Conservation (phyloP, 139 green algal genomes). For the Chlamydomonas eustigma region DNA sequence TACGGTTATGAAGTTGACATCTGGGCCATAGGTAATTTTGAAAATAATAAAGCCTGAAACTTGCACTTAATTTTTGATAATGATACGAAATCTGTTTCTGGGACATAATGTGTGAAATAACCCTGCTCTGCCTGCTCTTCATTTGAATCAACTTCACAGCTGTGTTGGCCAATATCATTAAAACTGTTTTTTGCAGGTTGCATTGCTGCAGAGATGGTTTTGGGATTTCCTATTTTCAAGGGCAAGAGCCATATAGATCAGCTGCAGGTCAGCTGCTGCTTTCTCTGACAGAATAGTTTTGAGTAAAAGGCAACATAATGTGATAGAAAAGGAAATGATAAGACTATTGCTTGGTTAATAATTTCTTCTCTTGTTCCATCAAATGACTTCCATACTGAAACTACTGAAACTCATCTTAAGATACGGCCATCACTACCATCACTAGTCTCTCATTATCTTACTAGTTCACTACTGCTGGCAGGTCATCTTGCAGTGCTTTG, state of each 20-base stretch:
- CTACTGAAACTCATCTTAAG: neutral
- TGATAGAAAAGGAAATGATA: too few relatives aligned
- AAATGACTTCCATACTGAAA: neutral
- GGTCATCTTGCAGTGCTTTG: too few relatives aligned
- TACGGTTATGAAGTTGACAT: slow-evolving; percentile 70
- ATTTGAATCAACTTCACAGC: too few relatives aligned
- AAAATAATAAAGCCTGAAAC: neutral
- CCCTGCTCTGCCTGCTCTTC: neutral
- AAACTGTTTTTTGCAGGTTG: slow-evolving; percentile 38
- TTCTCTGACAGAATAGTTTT: neutral
- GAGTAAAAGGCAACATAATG: neutral
- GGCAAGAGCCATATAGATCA: slow-evolving; percentile 74
- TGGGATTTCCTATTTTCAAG: slow-evolving; percentile 66
- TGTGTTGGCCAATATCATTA: neutral
- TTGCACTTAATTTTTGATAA: neutral
- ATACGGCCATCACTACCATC: too few relatives aligned
- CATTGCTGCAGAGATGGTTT: slow-evolving; percentile 69
- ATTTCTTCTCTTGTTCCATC: neutral
- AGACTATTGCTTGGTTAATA: too few relatives aligned
- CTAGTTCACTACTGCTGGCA: too few relatives aligned
- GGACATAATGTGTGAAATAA: neutral
- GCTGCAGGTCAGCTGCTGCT: slow-evolving; percentile 17
- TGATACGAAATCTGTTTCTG: too few relatives aligned
- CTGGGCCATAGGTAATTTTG: slow-evolving; percentile 38
- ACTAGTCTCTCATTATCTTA: too few relatives aligned